phyloP scores from a whole-genome alignment of 1,284 basidiomycete genomes.

The Cryptococcus wingfieldii region DNA sequence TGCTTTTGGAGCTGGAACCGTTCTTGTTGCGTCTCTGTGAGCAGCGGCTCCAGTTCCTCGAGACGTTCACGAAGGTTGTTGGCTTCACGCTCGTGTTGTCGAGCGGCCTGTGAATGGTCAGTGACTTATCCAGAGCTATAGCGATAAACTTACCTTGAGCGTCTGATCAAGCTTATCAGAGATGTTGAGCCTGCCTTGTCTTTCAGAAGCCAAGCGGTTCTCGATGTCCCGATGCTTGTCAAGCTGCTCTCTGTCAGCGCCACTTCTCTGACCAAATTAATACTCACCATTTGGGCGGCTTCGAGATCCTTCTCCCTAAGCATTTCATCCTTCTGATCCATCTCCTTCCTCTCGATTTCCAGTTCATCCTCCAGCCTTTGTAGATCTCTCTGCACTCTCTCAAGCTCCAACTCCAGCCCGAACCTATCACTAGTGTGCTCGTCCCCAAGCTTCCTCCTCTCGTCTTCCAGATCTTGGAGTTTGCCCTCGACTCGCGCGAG shows the following conservation, averaged over 20 bases:
- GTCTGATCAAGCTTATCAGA: conserved; percentile 78
- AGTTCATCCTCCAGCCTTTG: conserved; percentile 76
- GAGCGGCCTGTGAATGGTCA: conserved; percentile 49
- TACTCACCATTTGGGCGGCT: conserved; percentile 61
- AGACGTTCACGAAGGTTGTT: conserved; percentile 58
- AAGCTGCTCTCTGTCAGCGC: conserved; percentile 48
- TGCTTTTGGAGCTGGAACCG: conserved; percentile 68
- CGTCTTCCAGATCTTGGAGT: conserved; percentile 56
- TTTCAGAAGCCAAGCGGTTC: conserved; percentile 70
- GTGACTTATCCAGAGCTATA: neutral
- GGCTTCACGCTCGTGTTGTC: conserved; percentile 63
- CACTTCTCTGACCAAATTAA: neutral
- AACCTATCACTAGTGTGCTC: conserved; percentile 75
- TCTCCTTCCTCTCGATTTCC: conserved; percentile 64
- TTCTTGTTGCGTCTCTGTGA: conserved; percentile 77
- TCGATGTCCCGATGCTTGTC: conserved; percentile 73
- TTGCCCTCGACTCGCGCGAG: conserved; percentile 68
- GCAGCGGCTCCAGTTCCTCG: conserved; percentile 70
- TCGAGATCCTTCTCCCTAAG: conserved; percentile 64
- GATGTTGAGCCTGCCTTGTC: conserved; percentile 74
- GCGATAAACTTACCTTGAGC: conserved; percentile 50
- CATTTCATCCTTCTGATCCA: conserved; percentile 63
- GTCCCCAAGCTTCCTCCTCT: conserved; percentile 67
- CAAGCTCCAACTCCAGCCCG: conserved; percentile 85
- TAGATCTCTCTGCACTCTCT: conserved; percentile 79